Evolutionary conservation across 116 monocot genomes (phyloP), one percentile per base, ranked within the genome.

Genomic region (Phalaenopsis hybrid): DNA sequence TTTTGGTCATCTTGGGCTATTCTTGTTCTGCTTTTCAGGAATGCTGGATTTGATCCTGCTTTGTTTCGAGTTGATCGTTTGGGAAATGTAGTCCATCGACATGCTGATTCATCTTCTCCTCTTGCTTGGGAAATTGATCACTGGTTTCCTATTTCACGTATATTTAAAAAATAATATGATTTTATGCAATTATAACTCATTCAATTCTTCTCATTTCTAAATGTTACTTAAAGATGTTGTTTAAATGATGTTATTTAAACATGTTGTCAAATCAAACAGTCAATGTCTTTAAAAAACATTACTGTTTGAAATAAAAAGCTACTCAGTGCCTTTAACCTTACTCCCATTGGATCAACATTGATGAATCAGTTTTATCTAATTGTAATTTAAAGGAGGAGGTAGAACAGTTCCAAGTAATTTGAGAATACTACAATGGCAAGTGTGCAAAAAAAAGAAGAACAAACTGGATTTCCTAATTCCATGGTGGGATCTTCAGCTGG

Each of bases 401-500:
- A 95, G 50, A 85, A 92, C 98, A 1, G 87, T 93, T 44, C 92
- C 89, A 5, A 89, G 90, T 85, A 98, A 98, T 89, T 83, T 98
- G 77, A 89, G 95, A 81, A 58, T 95, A 57, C 23, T 98, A 25
- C 94, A 98, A 25, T 92, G 87, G 89, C 98, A 98, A 83, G 98
- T 95, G 63, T 89, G 87, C 57, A 88, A 78, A 69, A 91, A 84
- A 90, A 98, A 95, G 88, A 86, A 90, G 46, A 89, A 89, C 85
- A 98, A 88, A 80, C 82, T 98, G 59, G 92, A 95, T 61, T 95
- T 92, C 58, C 89, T 98, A 78, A 78, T 95, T 46, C 98, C 98
- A 50, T 93, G 98, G 98, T 98, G 98, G 95, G 98, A 98, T 87
- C 88, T 93, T 65, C 98, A 95, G 74, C 37, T 95, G 43, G 98